Base-by-base conservation (phyloP, 345 rosid genomes). In the Reutealis trisperma region DNA sequence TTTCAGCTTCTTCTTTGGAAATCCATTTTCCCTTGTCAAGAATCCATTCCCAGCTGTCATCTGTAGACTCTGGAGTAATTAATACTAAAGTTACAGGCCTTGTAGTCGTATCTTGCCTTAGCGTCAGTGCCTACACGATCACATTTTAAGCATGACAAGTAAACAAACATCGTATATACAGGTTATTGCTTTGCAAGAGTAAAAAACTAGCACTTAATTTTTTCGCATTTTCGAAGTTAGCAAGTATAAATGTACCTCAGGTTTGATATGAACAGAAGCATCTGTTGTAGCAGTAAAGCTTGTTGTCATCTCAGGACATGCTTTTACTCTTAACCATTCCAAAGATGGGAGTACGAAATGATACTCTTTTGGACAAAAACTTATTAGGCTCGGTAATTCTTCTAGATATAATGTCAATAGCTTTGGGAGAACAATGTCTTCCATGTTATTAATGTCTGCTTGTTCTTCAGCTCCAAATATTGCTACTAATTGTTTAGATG, bases 241-340 rank as follows among this genome's bases (percentile, higher is more conserved):
- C 37, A 34, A 34, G 37, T 2, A 34, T 2, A 34, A 34, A 34
- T 34, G 37, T 34, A 65, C 69, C 69, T 65, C 69, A 32, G 22
- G 6, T 37, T 18, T 37, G 12, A 49, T 24, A 41, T 37, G 24
- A 19, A 37, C 21, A 7, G 72, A 45, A 68, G 37, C 72, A 68
- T 68, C 72, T 49, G 59, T 25, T 5, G 57, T 14, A 68, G 34
- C 11, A 24, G 34, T 1, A 22, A 68, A 68, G 18, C 21, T 9
- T 2, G 72, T 49, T 2, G n/a, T n/a, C 72, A 68, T 12, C 72
- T 68, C 11, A n/a, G 59, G 72, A 68, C 72, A 68, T 11, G 5
- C 24, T 45, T 22, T 4, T 9, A 68, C 72, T 27, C 10, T 22
- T 5, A 45, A 68, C 3, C 0, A 6, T 65, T 65, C 22, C 4